These are phyloP conservation scores for Cardiospermum halicacabum DNA, from an alignment of 345 rosid genomes.

Conservation along the genomic window DNA sequence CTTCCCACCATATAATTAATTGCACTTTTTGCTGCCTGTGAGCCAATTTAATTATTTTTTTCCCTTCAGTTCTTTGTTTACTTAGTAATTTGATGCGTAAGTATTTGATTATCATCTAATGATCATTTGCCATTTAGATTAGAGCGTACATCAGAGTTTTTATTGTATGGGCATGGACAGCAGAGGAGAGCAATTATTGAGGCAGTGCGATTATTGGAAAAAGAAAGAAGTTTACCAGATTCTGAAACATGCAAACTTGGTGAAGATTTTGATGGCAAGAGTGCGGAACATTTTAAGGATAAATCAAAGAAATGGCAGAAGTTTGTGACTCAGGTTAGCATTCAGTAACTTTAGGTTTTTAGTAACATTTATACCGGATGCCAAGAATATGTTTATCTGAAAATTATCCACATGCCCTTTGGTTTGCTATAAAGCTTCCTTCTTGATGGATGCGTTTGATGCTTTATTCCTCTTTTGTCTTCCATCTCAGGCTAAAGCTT, in stretches of 20 bases:
- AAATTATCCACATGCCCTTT: neutral
- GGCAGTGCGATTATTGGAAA: conserved; percentile 69
- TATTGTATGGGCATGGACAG: conserved; percentile 85
- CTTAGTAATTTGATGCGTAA: conserved; percentile 8
- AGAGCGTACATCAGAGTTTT: conserved; percentile 79
- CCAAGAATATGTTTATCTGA: neutral
- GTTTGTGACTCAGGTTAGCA: conserved; percentile 78
- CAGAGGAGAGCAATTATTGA: conserved; percentile 94
- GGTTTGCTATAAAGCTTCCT: neutral
- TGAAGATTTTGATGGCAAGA: conserved; percentile 33
- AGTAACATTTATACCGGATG: neutral
- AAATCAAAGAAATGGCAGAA: conserved; percentile 88
- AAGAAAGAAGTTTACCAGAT: conserved; percentile 40
- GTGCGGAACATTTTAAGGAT: conserved; percentile 61
- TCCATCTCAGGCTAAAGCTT: conserved; percentile 77
- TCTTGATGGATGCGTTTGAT: neutral
- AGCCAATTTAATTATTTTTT: neutral
- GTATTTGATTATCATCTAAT: conserved; percentile 12
- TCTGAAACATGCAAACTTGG: conserved; percentile 29
- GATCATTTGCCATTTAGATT: conserved; percentile 41
- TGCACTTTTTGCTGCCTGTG: neutral
- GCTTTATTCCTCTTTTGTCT: conserved; percentile 2
- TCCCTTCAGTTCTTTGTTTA: conserved; percentile 6
- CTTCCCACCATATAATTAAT: neutral
- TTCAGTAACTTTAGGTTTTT: neutral